Conservation (phyloP, 345 rosid genomes). For the Hibiscus tridactylites region DNA sequence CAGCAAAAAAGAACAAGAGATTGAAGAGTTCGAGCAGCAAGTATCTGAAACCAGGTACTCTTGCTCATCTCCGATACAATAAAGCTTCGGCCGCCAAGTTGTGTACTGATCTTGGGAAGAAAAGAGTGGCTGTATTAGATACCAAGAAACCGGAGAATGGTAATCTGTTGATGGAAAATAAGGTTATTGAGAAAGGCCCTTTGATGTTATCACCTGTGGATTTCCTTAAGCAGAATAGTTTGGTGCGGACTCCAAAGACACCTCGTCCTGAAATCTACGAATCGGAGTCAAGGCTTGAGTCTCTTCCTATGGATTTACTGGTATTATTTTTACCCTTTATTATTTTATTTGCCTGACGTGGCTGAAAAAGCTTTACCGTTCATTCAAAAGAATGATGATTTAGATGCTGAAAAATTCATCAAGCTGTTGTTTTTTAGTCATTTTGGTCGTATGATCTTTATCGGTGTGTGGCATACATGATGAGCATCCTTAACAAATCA, state of each 20-base stretch:
- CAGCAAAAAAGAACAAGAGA: slow-evolving; percentile 45
- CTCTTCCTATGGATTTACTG: slow-evolving; percentile 86
- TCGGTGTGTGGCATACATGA: background rate
- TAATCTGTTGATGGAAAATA: slow-evolving; percentile 18
- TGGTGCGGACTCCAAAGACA: slow-evolving; percentile 67
- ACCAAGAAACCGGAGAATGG: slow-evolving; percentile 30
- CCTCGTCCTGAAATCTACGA: slow-evolving; percentile 43
- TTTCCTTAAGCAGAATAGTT: slow-evolving; percentile 32
- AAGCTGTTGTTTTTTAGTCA: background rate
- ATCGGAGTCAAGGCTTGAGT: slow-evolving; percentile 68
- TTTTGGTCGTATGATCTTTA: background rate
- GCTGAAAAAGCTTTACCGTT: background rate
- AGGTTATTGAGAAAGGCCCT: slow-evolving; percentile 43
- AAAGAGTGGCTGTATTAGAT: slow-evolving; percentile 47
- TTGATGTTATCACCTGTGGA: slow-evolving; percentile 50
- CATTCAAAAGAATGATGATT: too few species aligned
- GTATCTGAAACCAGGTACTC: slow-evolving; percentile 78
- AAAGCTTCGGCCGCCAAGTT: slow-evolving; percentile 47
- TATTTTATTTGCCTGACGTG: background rate
- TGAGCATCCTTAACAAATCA: background rate
- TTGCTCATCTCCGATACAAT: slow-evolving; percentile 60
- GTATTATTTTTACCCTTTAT: slow-evolving; percentile 26
- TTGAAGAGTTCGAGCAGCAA: slow-evolving; percentile 41
- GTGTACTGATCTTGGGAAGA: slow-evolving; percentile 68
- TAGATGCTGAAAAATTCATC: background rate